phyloP scores from a whole-genome alignment of 2,329 filamentous ascomycete genomes.

The Podosphaera aphanis region DNA sequence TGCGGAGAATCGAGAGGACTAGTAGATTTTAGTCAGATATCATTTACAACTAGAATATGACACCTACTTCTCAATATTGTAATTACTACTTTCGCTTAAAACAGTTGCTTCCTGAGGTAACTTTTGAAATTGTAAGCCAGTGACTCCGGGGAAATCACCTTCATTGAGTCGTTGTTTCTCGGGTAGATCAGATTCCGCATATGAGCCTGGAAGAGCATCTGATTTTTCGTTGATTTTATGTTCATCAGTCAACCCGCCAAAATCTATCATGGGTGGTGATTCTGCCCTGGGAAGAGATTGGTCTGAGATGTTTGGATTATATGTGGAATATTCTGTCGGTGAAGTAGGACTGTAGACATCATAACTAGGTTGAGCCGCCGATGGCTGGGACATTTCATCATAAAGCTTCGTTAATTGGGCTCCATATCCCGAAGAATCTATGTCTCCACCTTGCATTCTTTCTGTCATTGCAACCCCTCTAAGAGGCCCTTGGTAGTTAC shows the following conservation, averaged over 20 bases:
- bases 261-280: constrained; percentile 26
- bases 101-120: constrained; percentile 23
- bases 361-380: constrained; percentile 4
- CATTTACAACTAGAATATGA: neutral
- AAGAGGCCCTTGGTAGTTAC: constrained; percentile 8
- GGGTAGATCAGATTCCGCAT: neutral
- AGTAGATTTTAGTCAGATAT: constrained; percentile 5
- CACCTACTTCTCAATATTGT: constrained; percentile 51
- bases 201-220: constrained; percentile 15
- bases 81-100: constrained; percentile 46
- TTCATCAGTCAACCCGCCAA: neutral
- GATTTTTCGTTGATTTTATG: constrained; percentile 3
- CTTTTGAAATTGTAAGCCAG: constrained; percentile 40
- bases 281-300: constrained; percentile 32
- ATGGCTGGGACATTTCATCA: constrained; percentile 10
- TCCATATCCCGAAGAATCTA: constrained; percentile 20
- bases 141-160: constrained; percentile 49
- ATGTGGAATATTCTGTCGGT: constrained; percentile 10
- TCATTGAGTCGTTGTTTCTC: constrained; percentile 32
- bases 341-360: constrained; percentile 6
- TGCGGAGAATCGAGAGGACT: constrained; percentile 28
- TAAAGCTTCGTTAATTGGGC: constrained; percentile 6
- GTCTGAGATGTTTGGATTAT: constrained; percentile 9
- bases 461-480: constrained; percentile 11
- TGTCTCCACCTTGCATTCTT: constrained; percentile 20